Evolutionary conservation across 495 filamentous ascomycete species (phyloP), one percentile per base, ranked within the genome.

Genomic region (Penicillium crystallinum): DNA sequence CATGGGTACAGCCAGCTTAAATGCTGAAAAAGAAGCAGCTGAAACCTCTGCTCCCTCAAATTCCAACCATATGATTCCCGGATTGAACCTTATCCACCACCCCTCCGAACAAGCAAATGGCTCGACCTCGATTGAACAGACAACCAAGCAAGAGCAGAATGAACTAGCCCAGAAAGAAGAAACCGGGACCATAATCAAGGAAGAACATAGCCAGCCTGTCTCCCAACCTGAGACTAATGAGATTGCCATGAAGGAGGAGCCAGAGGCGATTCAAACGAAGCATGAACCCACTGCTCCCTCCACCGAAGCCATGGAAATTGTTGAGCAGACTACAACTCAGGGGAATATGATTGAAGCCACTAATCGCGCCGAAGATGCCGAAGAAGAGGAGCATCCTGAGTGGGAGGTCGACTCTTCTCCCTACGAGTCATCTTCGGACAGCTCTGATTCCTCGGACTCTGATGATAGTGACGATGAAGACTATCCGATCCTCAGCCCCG

Each of bases 401-500:
- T 87, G 83, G 78, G 81, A 86, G 61, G 66, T 82, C 18, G 84
- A 88, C 58, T 86, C 85, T 11, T 83, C 80, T 18, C 77, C 80
- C 2, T 78, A 79, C 56, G 77, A 79, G 52, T 78, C 77, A 34
- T 80, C 77, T n/a, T 77, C 75, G 1, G 79, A 78, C 54, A 67
- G 59, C 49, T 74, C 77, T n/a, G 74, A 71, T 12, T 77, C 77
- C 40, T 78, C 76, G 23, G 63, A 65, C 29, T 77, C 79, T 10
- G 81, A 84, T 41, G 83, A 84, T 46, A 81, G 81, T 39, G 86
- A 86, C 25, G 84, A 84, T n/a, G 84, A 84, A 48, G 80, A 83
- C 42, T 89, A 89, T 53, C 77, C 83, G 12, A 77, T 89, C 23
- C 76, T 95, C 15, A 84, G 81, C 42, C 78, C 87, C 11, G 87